Evolutionary conservation across 2,329 filamentous ascomycete genomes (phyloP).

Genomic region (Cercospora nicotianae): DNA sequence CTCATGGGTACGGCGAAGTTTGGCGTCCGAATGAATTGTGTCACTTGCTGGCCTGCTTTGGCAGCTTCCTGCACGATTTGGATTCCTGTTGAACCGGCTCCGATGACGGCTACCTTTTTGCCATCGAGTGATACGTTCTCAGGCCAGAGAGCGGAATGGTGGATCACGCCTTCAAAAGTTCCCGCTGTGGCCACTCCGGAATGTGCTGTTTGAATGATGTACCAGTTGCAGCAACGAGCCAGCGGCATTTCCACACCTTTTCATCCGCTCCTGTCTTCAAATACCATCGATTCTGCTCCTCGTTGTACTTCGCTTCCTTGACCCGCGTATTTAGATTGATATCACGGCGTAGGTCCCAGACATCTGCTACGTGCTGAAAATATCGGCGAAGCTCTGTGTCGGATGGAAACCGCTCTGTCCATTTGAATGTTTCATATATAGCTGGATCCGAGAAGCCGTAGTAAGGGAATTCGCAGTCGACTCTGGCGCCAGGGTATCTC

Average conservation of each 20-base stretch:
- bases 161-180: slow-evolving; percentile 43
- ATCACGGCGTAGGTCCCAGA: slow-evolving; percentile 58
- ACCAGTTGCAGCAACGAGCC: slow-evolving; percentile 43
- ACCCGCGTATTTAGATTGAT: slow-evolving; percentile 58
- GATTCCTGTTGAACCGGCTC: slow-evolving; percentile 42
- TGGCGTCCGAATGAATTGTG: slow-evolving; percentile 66
- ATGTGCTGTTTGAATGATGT: slow-evolving; percentile 43
- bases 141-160: slow-evolving; percentile 47
- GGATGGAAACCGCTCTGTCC: slow-evolving; percentile 38
- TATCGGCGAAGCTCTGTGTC: slow-evolving; percentile 53
- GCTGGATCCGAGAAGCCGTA: slow-evolving; percentile 50
- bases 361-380: slow-evolving; percentile 62
- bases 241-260: slow-evolving; percentile 34
- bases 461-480: slow-evolving; percentile 49
- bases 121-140: slow-evolving; percentile 37
- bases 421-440: slow-evolving; percentile 57
- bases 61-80: slow-evolving; percentile 38
- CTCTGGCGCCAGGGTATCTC: slow-evolving; percentile 44
- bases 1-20: slow-evolving; percentile 65
- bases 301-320: slow-evolving; percentile 50
- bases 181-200: slow-evolving; percentile 40
- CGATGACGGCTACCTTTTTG: slow-evolving; percentile 38
- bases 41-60: slow-evolving; percentile 43
- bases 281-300: slow-evolving; percentile 30
- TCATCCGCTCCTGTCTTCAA: slow-evolving; percentile 11